Percentiles rank a stretch among this genome's conserved stretches.
Conservation (phyloP, 306 rosid species). For the Cicer yamashitae region DNA sequence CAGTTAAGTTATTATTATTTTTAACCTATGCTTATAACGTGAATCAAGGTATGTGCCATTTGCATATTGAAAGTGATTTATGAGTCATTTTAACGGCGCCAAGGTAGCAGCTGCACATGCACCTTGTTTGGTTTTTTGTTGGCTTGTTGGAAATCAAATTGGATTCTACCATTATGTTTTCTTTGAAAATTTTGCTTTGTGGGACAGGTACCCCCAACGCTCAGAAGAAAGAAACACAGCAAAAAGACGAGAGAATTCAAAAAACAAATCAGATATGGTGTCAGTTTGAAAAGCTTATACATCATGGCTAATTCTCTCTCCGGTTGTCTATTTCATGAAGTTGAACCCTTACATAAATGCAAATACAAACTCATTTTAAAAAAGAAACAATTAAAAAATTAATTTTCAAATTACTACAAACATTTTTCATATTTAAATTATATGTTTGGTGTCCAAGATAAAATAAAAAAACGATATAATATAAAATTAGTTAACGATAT, state of each 20-base stretch:
- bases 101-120: constrained; percentile 75
- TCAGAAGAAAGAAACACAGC: constrained; percentile 42
- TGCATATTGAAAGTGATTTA: constrained; percentile 54
- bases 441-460: no score
- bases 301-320: constrained; percentile 28
- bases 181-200: constrained; percentile 37
- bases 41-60: constrained; percentile 43
- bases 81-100: constrained; percentile 48
- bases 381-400: no score
- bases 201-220: constrained; percentile 43
- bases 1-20: neutral
- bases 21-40: constrained; percentile 13
- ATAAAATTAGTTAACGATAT: no score
- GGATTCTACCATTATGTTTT: constrained; percentile 43
- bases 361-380: no score
- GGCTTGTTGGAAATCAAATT: constrained; percentile 52
- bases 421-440: no score
- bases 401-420: no score
- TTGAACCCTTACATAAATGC: constrained; percentile 1
- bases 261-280: constrained; percentile 40
- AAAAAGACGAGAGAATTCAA: constrained; percentile 44
- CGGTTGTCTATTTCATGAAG: constrained; percentile 27
- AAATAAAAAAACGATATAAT: no score
- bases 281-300: constrained; percentile 30
- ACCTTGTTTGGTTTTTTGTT: constrained; percentile 49